A percentile compares a stretch with the other conserved stretches of the same genome.
Evolutionary conservation across 2,329 filamentous ascomycete species (phyloP).

Genomic region (Colletotrichum sp.): DNA sequence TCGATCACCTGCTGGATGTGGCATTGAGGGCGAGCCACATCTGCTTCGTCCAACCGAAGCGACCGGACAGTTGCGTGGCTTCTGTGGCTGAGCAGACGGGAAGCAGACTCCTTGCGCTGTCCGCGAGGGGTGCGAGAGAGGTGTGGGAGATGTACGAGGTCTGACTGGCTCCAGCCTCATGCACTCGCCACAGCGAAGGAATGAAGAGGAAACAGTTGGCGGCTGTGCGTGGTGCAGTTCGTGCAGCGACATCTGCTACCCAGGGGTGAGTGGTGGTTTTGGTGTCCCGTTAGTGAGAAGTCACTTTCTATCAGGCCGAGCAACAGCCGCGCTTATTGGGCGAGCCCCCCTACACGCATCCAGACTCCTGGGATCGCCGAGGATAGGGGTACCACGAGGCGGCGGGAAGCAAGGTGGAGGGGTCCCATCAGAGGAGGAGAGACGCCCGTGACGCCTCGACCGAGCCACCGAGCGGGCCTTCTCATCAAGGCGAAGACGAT

Average conservation of each 20-base stretch:
- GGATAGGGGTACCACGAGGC: conserved; percentile 15
- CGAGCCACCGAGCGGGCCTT: background rate
- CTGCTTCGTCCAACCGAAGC: background rate
- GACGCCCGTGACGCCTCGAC: background rate
- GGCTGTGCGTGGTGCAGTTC: background rate
- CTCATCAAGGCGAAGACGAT: conserved; percentile 6
- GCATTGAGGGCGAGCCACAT: background rate
- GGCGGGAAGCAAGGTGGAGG: conserved; percentile 10
- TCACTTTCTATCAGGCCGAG: conserved; percentile 23
- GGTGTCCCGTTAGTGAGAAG: conserved; percentile 16
- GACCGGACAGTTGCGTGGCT: background rate
- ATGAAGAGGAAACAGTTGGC: background rate
- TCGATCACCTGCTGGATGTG: conserved; percentile 6
- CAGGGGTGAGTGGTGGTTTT: background rate
- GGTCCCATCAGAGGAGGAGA: conserved; percentile 1
- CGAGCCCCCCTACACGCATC: background rate
- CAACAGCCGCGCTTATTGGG: conserved; percentile 9
- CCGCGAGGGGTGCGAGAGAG: background rate
- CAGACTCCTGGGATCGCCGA: conserved; percentile 23
- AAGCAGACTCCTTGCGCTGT: background rate
- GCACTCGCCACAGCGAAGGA: conserved; percentile 11
- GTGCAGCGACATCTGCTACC: background rate
- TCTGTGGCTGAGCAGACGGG: conserved; percentile 5
- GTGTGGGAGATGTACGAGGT: background rate
- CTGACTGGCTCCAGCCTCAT: conserved; percentile 12